These are phyloP conservation scores for Alternaria viburni DNA, from an alignment of 2,329 filamentous ascomycete genomes.

Conservation along the genomic window DNA sequence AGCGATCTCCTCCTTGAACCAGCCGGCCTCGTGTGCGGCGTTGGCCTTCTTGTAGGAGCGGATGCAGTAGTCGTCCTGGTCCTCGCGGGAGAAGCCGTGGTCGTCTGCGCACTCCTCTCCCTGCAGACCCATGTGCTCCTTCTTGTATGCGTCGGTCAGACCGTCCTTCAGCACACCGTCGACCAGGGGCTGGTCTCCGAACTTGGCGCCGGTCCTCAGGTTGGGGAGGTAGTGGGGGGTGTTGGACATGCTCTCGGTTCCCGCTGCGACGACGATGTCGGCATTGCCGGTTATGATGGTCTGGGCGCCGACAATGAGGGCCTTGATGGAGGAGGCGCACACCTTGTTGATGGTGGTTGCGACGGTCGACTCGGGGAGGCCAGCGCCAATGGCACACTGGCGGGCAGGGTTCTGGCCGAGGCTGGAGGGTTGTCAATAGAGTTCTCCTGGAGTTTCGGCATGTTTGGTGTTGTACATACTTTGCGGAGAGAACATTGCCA, in stretches of 20 bases:
- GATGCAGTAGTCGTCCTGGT: slow-evolving; percentile 96
- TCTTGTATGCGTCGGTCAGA: slow-evolving; percentile 90
- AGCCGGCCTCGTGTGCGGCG: slow-evolving; percentile 78
- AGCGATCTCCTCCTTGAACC: slow-evolving; percentile 85
- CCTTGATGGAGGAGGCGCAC: slow-evolving; percentile 93
- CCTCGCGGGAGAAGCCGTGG: slow-evolving; percentile 78
- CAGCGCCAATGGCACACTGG: slow-evolving; percentile 89
- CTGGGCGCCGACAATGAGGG: slow-evolving; percentile 91
- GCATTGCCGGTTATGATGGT: slow-evolving; percentile 98
- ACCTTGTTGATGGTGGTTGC: slow-evolving; percentile 99
- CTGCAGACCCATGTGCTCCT: slow-evolving; percentile 95
- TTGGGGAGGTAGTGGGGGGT: slow-evolving; percentile 91
- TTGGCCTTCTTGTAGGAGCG: slow-evolving; percentile 93
- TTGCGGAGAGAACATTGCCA: slow-evolving; percentile 96
- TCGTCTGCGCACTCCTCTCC: slow-evolving; percentile 91
- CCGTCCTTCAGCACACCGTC: slow-evolving; percentile 95
- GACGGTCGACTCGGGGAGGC: slow-evolving; percentile 78
- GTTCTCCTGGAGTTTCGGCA: not conserved
- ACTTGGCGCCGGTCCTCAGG: slow-evolving; percentile 88
- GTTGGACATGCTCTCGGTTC: slow-evolving; percentile 99
- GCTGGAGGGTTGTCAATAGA: slow-evolving; percentile 56
- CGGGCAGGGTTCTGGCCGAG: slow-evolving; percentile 95
- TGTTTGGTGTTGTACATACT: slow-evolving; percentile 63
- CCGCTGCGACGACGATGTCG: slow-evolving; percentile 89
- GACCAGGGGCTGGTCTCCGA: slow-evolving; percentile 85